A percentile compares a stretch with the other conserved stretches of the same genome.
These are phyloP conservation scores for Geopyxis carbonaria DNA, from an alignment of 495 filamentous ascomycete genomes.

Conservation along the genomic window DNA sequence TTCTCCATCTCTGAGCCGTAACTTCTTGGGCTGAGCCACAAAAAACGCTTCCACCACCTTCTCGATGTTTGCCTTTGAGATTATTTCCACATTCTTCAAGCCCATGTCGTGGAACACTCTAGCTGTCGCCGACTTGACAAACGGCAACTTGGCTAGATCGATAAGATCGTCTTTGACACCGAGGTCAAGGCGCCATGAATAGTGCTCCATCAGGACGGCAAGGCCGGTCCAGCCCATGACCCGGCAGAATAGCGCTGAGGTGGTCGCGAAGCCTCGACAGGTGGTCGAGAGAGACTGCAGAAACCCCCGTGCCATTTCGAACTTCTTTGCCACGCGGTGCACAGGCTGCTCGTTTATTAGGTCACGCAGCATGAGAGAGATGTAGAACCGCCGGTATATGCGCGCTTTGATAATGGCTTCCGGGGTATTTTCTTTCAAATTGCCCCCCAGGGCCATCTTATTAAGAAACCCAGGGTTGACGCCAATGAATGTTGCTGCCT, in stretches of 20 bases:
- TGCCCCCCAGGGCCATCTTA: slow-evolving; percentile 32
- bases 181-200: slow-evolving; percentile 54
- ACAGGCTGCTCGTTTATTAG: slow-evolving; percentile 66
- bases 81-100: slow-evolving; percentile 44
- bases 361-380: slow-evolving; percentile 64
- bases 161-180: slow-evolving; percentile 59
- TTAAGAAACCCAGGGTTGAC: slow-evolving; percentile 55
- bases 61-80: slow-evolving; percentile 50
- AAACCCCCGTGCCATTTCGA: slow-evolving; percentile 48
- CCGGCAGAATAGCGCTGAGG: slow-evolving; percentile 60
- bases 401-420: slow-evolving; percentile 28
- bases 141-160: slow-evolving; percentile 56
- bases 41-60: slow-evolving; percentile 50
- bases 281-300: slow-evolving; percentile 59
- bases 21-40: slow-evolving; percentile 45
- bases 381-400: slow-evolving; percentile 61
- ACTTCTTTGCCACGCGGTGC: slow-evolving; percentile 49
- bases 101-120: slow-evolving; percentile 64
- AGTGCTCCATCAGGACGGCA: slow-evolving; percentile 60
- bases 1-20: slow-evolving; percentile 40
- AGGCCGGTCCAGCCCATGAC: slow-evolving; percentile 59
- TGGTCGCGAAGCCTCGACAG: slow-evolving; percentile 62
- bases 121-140: slow-evolving; percentile 62
- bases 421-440: background rate
- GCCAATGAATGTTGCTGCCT: slow-evolving; percentile 52